Evolutionary conservation across 345 rosid genomes (phyloP).

Genomic region (sweet orange (Citrus sinensis)): DVS_A1.0 CM039163.1:240001-240500

Average conservation of each 20-base stretch:
- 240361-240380: neutral
- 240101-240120: neutral
- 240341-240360: neutral
- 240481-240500: neutral
- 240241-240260: neutral
- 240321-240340: neutral
- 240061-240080: neutral
- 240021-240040: conserved; percentile 7
- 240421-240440: neutral
- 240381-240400: neutral
- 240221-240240: neutral
- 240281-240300: conserved; percentile 2
- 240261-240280: neutral
- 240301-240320: neutral
- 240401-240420: neutral
- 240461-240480: neutral
- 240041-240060: neutral
- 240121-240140: neutral
- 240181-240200: conserved; percentile 1
- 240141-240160: neutral
- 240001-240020: neutral
- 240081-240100: neutral
- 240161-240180: neutral
- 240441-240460: neutral
- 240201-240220: neutral